phyloP scores from a whole-genome alignment of 495 filamentous ascomycete species.

The Amorphotheca resinae region DNA sequence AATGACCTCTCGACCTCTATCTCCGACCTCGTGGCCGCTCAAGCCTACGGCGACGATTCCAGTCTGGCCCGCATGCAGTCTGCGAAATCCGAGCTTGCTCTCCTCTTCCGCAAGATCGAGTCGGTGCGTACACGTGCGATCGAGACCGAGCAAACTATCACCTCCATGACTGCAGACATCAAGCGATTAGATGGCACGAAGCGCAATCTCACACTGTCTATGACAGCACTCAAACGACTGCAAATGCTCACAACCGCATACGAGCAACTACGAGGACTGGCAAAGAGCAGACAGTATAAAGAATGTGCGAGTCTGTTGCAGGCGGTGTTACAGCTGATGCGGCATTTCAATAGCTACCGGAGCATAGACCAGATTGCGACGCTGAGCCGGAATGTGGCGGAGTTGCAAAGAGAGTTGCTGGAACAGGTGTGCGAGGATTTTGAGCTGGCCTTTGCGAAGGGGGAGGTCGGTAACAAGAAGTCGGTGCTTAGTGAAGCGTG shows the following conservation, averaged over 20 bases:
- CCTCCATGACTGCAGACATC: constrained; percentile 98
- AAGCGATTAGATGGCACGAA: constrained; percentile 96
- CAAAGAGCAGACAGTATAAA: constrained; percentile 79
- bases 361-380: constrained; percentile 97
- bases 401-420: constrained; percentile 83
- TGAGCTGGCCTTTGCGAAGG: constrained; percentile 86
- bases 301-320: constrained; percentile 93
- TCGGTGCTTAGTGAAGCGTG: constrained; percentile 74
- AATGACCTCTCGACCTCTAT: constrained; percentile 79
- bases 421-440: constrained; percentile 99
- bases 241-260: constrained; percentile 99
- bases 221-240: constrained; percentile 93
- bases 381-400: constrained; percentile 82
- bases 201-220: constrained; percentile 87
- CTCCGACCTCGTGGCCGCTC: constrained; percentile 57
- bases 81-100: constrained; percentile 77
- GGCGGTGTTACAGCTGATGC: constrained; percentile 95
- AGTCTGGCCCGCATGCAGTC: constrained; percentile 81
- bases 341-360: constrained; percentile 95
- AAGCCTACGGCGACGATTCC: constrained; percentile 76
- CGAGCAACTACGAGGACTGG: constrained; percentile 79
- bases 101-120: constrained; percentile 92
- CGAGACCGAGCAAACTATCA: constrained; percentile 89
- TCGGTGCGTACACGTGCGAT: constrained; percentile 79
- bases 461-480: constrained; percentile 60